Evolutionary conservation across 208 protist species (phyloP).

Genomic region (Phytomonas sp.): DNA sequence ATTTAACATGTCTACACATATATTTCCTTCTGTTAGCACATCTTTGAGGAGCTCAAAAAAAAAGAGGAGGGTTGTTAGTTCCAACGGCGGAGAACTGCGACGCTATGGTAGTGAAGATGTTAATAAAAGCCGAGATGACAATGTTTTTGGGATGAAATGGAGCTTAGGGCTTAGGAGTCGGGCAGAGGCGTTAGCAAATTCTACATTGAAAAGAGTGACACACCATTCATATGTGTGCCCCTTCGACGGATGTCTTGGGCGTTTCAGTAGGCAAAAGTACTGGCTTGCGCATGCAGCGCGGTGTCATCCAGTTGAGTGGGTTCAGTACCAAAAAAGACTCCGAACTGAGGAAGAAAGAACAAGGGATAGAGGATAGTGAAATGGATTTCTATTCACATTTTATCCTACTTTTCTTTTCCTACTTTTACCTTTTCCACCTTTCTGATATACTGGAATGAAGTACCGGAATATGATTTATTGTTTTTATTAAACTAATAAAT

Average conservation of each 20-base stretch:
- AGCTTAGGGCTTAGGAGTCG: not conserved
- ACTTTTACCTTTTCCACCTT: not conserved
- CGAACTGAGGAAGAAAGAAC: not conserved
- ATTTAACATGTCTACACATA: not conserved
- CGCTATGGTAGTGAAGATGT: not conserved
- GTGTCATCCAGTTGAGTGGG: constrained; percentile 28
- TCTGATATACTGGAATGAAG: not conserved
- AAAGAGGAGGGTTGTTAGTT: not conserved
- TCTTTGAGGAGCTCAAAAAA: not conserved
- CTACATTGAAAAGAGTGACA: not conserved
- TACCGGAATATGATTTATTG: constrained; percentile 1
- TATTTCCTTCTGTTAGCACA: not conserved
- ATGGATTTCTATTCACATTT: not conserved
- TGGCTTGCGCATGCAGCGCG: constrained; percentile 36
- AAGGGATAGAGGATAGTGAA: not conserved
- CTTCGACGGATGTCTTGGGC: constrained; percentile 30
- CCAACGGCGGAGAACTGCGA: not conserved
- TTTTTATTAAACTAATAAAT: constrained; percentile 6
- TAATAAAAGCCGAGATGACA: not conserved
- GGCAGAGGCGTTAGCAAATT: not conserved
- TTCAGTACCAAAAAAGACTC: not conserved
- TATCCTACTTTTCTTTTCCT: not conserved
- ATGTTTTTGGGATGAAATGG: not conserved
- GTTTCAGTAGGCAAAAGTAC: constrained; percentile 24
- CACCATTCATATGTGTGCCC: constrained; percentile 21